phyloP scores from a whole-genome alignment of 805 yeast species.

The Kodamaea jinghongensis region DNA sequence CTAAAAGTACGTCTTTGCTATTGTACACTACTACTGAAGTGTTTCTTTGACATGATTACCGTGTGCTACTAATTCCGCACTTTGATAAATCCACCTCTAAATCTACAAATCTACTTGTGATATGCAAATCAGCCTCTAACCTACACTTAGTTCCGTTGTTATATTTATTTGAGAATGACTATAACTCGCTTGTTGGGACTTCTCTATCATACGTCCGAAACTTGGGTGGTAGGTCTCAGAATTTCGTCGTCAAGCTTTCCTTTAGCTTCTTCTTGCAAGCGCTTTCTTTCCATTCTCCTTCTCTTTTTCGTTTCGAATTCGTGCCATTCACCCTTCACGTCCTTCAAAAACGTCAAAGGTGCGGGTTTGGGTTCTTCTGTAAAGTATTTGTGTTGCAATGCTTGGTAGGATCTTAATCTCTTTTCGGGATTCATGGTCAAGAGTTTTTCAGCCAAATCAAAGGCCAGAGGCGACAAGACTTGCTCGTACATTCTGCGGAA shows the following conservation, averaged over 20 bases:
- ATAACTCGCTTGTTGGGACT: no score
- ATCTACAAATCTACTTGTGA: no score
- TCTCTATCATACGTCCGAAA: no score
- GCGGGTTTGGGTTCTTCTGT: conserved; percentile 63
- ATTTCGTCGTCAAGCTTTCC: conserved; percentile 3
- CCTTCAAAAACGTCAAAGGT: conserved; percentile 52
- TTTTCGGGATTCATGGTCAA: conserved; percentile 65
- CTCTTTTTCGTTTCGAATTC: conserved; percentile 91
- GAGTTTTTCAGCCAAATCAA: conserved; percentile 62
- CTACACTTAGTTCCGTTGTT: no score
- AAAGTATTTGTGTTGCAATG: conserved; percentile 72
- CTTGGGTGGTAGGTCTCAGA: no score
- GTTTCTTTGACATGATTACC: no score
- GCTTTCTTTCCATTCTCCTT: conserved; percentile 48
- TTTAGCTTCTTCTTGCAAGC: conserved; percentile 30
- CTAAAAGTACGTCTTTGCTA: no score
- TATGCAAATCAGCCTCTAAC: no score
- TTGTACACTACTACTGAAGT: no score
- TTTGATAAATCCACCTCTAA: no score
- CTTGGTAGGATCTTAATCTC: conserved; percentile 67
- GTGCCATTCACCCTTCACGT: conserved; percentile 88
- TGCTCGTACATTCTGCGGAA: conserved; percentile 31
- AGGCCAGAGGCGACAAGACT: conserved; percentile 35
- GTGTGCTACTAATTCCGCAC: no score
- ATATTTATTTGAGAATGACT: no score